A percentile compares a stretch with the other conserved stretches of the same genome.
These are phyloP conservation scores for Cryptococcus sp. DNA, from an alignment of 1,284 basidiomycete genomes.

Conservation along the genomic window DNA sequence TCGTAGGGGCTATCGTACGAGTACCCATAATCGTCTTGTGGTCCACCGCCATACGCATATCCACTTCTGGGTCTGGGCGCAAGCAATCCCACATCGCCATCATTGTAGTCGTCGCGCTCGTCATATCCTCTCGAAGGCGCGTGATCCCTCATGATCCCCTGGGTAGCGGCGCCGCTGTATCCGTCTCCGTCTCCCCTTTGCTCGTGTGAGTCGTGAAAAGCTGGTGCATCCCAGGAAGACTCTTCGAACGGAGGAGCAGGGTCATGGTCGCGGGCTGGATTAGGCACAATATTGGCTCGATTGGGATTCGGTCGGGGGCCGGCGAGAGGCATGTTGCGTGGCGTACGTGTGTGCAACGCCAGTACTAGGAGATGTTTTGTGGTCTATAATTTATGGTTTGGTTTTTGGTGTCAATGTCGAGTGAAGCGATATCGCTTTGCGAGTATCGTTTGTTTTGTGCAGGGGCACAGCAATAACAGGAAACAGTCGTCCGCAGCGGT, in stretches of 20 bases:
- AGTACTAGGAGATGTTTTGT: too few relatives aligned
- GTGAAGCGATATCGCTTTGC: too few relatives aligned
- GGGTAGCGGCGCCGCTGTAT: background rate
- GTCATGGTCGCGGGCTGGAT: background rate
- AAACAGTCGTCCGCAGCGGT: too few relatives aligned
- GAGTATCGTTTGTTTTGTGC: too few relatives aligned
- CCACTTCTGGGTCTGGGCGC: conserved; percentile 1
- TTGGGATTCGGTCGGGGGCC: conserved; percentile 23
- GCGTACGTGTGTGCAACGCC: background rate
- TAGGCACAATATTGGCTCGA: background rate
- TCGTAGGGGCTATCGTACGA: conserved; percentile 24
- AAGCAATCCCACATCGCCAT: conserved; percentile 18
- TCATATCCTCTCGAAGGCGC: background rate
- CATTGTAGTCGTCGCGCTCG: conserved; percentile 1
- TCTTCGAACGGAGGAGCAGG: background rate
- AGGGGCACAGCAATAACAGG: too few relatives aligned
- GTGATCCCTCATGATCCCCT: conserved; percentile 15
- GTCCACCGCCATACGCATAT: conserved; percentile 3
- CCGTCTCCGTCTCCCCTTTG: background rate
- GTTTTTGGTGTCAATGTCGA: too few relatives aligned
- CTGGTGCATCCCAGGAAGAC: too few relatives aligned
- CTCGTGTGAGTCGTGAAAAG: background rate
- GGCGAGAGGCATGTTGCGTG: conserved; percentile 16
- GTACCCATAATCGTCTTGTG: background rate
- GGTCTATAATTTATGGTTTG: too few relatives aligned